Evolutionary conservation across 1,284 basidiomycete genomes (phyloP), one percentile per base, ranked within the genome.

Genomic region (Trichosporon inkin): DNA sequence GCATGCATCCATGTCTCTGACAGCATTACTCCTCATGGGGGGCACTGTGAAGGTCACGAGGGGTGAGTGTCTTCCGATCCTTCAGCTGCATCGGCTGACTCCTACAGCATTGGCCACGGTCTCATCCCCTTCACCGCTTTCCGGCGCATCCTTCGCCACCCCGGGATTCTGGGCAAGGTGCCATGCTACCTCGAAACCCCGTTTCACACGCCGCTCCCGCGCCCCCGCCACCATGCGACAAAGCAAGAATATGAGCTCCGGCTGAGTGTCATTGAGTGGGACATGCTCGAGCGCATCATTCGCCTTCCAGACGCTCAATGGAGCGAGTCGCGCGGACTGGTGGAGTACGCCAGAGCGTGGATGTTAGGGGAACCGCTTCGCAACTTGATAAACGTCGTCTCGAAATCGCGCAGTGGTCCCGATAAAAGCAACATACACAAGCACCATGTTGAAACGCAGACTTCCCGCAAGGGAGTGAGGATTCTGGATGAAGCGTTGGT

Each of bases 131-230:
- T 60, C 4, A 11, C 49, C 6, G 55, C 55, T 2, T 59, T 61
- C 38, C 57, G 63, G 3, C 4, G 10, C 34, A 38, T 64, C 47
- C 55, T 64, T 7, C 35, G 56, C 20, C 13, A 39, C 2, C 60
- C 38, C 14, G 38, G 20, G 2, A 19, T 56, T n/a, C 56, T 61
- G 28, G 53, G 55, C 32, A 22, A 40, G 34, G 51, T 64, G 19
- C 63, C 63, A 3, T 62, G 55, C 36, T 62, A 53, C 44, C 60
- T 64, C 24, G 63, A 64, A 39, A 64, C 60, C 10, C 59, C 60
- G 7, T 24, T 36, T 8, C 53, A 59, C 54, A 34, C 13, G 11
- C 36, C 54, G 13, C 44, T 28, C 6, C 32, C 39, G 0, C 47
- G 58, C 2, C 47, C 61, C 4, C 10, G 14, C 1, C 10, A 44